Conservation (phyloP, 169 alveolate genomes). For the Eimeria acervulina region DNA sequence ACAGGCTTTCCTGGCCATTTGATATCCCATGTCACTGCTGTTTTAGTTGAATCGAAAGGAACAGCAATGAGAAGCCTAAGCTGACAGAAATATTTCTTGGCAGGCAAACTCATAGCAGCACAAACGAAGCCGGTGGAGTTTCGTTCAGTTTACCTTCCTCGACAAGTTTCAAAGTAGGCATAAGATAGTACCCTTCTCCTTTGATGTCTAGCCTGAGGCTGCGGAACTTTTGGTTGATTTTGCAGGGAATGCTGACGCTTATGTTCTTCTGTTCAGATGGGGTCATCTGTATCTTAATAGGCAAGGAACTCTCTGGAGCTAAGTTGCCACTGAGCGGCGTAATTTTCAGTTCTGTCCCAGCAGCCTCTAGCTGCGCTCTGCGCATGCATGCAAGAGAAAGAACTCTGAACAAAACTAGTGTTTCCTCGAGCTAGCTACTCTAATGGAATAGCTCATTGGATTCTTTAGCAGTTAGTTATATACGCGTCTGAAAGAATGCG, state of each 20-base stretch:
- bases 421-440: background rate
- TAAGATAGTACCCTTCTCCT: conserved; percentile 94
- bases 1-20: too few relatives aligned
- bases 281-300: conserved; percentile 84
- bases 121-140: background rate
- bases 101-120: background rate
- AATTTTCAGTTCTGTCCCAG: conserved; percentile 25
- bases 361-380: conserved; percentile 43
- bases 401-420: background rate
- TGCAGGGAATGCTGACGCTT: conserved; percentile 94
- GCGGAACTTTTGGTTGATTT: conserved; percentile 93
- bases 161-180: conserved; percentile 87
- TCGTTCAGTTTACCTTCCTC: conserved; percentile 85
- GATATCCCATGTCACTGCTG: background rate
- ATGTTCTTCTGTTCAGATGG: conserved; percentile 93
- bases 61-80: background rate
- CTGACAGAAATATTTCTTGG: background rate
- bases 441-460: background rate
- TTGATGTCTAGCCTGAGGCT: conserved; percentile 95
- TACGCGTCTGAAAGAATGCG: background rate
- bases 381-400: conserved; percentile 77
- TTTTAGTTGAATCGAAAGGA: background rate
- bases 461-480: background rate
- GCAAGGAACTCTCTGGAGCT: conserved; percentile 39
- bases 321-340: conserved; percentile 59